Evolutionary conservation across 305 asterid species (phyloP), one percentile per base, ranked within the genome.

Genomic region (Rubia peregrina): DNA sequence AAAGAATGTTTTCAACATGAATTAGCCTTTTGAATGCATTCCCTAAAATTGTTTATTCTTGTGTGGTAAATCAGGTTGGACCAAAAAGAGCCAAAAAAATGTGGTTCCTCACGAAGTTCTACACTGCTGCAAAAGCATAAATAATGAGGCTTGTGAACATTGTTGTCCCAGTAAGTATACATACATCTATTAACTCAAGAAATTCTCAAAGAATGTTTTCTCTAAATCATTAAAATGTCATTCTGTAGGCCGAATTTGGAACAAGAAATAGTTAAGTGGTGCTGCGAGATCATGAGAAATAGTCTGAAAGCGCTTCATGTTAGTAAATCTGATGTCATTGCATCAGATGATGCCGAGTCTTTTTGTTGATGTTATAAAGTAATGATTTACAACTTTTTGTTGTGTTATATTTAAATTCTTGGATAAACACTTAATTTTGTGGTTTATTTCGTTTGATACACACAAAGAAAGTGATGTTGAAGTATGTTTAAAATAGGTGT

Each of bases 71-170:
- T 64, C 49, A 93, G 95, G 83, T 93, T 71, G 98, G 98, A 9
- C 98, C 97, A 11, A 93, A 93, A 73, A 79, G 87, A 43, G 98
- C 98, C 3, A 86, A 96, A 0, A 97, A 92, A 79, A 92, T 92
- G 94, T 90, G 97, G 98, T 92, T 73, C 73, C 77, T 86, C 84
- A 77, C 97, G 3, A 83, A 93, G 82, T 89, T 93, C 71, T 93
- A 93, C 85, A 83, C 83, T 41, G 97, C 97, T 30, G 40, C 74
- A 0, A 96, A 91, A 71, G 97, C 98, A 22, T 97, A 91, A 64
- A 87, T 13, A 12, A 93, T 93, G 97, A 97, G 98, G 75, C 97
- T 93, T 53, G 86, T 93, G 24, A 91, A 93, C 61, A 88, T 86
- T 33, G 96, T 90, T 67, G 97, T 93, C 40, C 93, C 94, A 30